phyloP scores from a whole-genome alignment of 2,329 filamentous ascomycete genomes.

The Fusarium piperis region DNA sequence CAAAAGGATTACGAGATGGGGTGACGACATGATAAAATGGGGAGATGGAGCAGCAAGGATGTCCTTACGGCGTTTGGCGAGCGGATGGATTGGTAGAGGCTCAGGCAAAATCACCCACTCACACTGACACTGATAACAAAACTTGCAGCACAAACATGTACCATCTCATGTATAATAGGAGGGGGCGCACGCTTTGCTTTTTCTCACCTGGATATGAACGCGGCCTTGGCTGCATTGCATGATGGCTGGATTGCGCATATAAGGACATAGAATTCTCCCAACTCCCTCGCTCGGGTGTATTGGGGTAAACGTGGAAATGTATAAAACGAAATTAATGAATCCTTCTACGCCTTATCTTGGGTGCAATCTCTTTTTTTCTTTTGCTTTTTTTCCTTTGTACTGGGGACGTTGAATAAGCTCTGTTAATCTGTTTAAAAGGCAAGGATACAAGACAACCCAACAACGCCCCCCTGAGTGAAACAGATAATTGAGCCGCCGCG shows the following conservation, averaged over 20 bases:
- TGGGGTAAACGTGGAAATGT: not conserved
- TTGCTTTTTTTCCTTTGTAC: not conserved
- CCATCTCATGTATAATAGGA: slow-evolving; percentile 27
- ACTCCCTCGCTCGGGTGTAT: not conserved
- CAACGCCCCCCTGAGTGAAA: slow-evolving; percentile 12
- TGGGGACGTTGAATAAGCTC: not conserved
- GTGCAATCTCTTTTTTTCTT: not conserved
- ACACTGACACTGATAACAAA: slow-evolving; percentile 1
- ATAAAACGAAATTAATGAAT: not conserved
- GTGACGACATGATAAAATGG: slow-evolving; percentile 12
- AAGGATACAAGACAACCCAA: slow-evolving; percentile 9
- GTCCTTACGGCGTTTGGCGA: slow-evolving; percentile 29
- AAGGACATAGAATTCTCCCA: not conserved
- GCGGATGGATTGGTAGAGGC: slow-evolving; percentile 14
- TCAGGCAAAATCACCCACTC: slow-evolving; percentile 5
- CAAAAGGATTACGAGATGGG: slow-evolving; percentile 1
- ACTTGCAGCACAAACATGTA: slow-evolving; percentile 10
- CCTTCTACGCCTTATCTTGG: not conserved
- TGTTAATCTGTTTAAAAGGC: slow-evolving; percentile 13
- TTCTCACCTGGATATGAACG: slow-evolving; percentile 6
- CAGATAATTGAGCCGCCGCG: not conserved
- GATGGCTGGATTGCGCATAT: not conserved
- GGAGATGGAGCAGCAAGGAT: slow-evolving; percentile 2
- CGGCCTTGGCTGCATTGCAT: not conserved
- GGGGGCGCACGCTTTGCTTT: not conserved